Base-by-base conservation (phyloP, 2,329 filamentous ascomycete genomes). In the Stachybotrys chartarum region DNA sequence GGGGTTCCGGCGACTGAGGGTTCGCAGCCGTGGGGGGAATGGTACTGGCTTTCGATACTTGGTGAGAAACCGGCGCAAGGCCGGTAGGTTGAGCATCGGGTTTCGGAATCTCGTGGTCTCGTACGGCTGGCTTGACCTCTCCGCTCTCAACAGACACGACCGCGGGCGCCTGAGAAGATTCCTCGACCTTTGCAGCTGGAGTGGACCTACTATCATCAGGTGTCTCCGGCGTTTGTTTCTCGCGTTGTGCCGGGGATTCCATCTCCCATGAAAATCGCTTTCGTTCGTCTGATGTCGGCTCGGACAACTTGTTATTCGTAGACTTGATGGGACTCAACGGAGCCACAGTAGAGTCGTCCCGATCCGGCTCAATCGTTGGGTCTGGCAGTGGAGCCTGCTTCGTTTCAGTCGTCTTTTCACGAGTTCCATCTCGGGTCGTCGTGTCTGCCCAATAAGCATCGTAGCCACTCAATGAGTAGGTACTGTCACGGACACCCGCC, bases 391-490 rank as follows among this genome's bases (percentile, higher is more conserved):
- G 14, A 42, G 35, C 14, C 14, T 42, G 35, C 14, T 42, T 42
- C 3, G 35, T 14, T 2, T 42, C 35, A 14, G 10, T 14, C 14
- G 35, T 42, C 35, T 42, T 42, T 3, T 14, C 35, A 10, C 14
- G 10, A 14, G 10, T 42, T 10, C 35, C 35, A 10, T 10, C 14
- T 14, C 35, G 44, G 30, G 57, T 62, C 11, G 55, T 59, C 5
- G 66, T 60, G 31, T 78, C 75, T 3, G 78, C 77, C 79, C 85
- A 86, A 64, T 88, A 88, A 60, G 81, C 83, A 56, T 86, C 85
- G 62, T 89, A 88, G 49, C 87, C 84, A 57, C 78, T 78, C 0
- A 83, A 79, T 2, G 87, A 72, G 60, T 88, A 85, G 17, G 78
- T 82, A 66, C 85, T 88, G 53, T 86, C 83, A 46, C 82, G 63